Evolutionary conservation across 2,329 filamentous ascomycete species (phyloP).

Genomic region (Byssothecium circinans): DNA sequence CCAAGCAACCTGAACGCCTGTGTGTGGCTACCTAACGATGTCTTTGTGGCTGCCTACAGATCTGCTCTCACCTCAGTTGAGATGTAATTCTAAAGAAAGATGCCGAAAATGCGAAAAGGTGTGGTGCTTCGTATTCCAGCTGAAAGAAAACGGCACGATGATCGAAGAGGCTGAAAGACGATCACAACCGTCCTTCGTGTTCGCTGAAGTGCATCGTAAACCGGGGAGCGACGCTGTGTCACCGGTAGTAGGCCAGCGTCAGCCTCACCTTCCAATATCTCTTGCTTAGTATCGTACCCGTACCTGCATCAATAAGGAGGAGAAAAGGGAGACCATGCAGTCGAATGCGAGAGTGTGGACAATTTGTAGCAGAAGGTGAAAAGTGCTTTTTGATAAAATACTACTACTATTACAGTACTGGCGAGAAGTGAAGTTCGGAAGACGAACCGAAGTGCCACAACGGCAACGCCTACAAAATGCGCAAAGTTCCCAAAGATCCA

Average conservation of each 20-base stretch:
- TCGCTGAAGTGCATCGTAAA: conserved; percentile 3
- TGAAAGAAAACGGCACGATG: background rate
- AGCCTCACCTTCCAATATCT: background rate
- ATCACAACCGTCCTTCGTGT: conserved; percentile 4
- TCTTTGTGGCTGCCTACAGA: too few relatives aligned
- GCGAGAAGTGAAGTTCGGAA: background rate
- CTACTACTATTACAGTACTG: conserved; percentile 2
- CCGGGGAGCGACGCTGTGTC: background rate
- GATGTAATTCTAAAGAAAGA: background rate
- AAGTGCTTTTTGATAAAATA: background rate
- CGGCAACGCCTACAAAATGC: background rate
- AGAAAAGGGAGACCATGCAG: background rate
- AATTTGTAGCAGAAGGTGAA: background rate
- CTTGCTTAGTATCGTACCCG: background rate
- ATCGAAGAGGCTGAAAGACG: conserved; percentile 8
- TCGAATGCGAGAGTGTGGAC: background rate
- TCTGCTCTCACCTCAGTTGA: too few relatives aligned
- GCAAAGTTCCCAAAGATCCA: background rate
- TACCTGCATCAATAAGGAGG: background rate
- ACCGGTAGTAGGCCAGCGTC: background rate
- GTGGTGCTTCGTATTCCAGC: background rate
- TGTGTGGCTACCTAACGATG: background rate
- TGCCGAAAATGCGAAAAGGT: background rate
- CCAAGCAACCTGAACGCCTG: too few relatives aligned
- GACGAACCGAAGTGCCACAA: conserved; percentile 1